These are phyloP conservation scores for Suillus fuscotomentosus DNA, from an alignment of 768 basidiomycete species.

Conservation along the genomic window DNA sequence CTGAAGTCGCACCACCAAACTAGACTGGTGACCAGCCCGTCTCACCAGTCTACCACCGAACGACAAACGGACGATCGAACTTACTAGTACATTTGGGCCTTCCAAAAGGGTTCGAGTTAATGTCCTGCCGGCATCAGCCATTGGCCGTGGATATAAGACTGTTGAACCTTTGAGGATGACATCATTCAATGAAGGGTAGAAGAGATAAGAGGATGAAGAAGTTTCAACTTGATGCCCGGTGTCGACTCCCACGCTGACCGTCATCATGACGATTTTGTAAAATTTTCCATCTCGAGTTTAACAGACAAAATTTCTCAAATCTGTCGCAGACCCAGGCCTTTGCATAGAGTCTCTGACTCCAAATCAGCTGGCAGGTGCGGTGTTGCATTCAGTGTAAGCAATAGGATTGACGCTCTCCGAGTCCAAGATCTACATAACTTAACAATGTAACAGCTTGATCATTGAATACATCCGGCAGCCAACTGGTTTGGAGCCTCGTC, in stretches of 20 bases:
- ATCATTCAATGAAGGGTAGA: background rate
- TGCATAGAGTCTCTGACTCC: background rate
- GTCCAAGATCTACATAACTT: too few relatives aligned
- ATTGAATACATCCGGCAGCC: too few relatives aligned
- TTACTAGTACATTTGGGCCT: background rate
- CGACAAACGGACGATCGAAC: background rate
- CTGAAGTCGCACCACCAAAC: background rate
- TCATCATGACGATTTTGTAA: too few relatives aligned
- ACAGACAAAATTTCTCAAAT: background rate
- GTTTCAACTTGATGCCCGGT: background rate
- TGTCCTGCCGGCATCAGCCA: background rate
- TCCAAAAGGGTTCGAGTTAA: background rate
- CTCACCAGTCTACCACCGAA: too few relatives aligned
- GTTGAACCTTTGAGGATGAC: background rate
- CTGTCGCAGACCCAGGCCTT: background rate
- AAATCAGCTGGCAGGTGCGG: background rate
- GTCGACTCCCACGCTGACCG: background rate
- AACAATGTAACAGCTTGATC: too few relatives aligned
- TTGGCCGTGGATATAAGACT: background rate
- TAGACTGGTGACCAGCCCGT: too few relatives aligned
- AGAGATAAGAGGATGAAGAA: background rate
- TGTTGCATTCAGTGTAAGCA: too few relatives aligned
- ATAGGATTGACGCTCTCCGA: too few relatives aligned
- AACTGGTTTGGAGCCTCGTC: too few relatives aligned
- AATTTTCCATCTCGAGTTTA: too few relatives aligned